A percentile compares a stretch with the other conserved stretches of the same genome.
Conservation (phyloP, 768 basidiomycete species). For the Melanogaster broomeanus region DNA sequence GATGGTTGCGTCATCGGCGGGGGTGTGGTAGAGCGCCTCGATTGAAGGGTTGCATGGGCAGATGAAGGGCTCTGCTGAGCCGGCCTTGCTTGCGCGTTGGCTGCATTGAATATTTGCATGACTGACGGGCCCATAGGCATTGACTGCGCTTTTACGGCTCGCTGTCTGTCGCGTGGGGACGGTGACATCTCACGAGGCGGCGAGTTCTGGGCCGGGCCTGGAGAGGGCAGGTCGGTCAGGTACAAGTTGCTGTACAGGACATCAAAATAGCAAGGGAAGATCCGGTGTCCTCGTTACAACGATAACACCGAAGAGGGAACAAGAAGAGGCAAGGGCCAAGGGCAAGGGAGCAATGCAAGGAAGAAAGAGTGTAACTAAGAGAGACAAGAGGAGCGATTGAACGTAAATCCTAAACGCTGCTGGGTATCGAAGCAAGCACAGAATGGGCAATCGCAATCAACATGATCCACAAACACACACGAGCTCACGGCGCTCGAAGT, state of each 20-base stretch:
- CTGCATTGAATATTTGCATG: constrained; percentile 48
- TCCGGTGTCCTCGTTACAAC: constrained; percentile 6
- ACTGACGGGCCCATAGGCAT: constrained; percentile 63
- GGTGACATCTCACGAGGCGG: constrained; percentile 45
- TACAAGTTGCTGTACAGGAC: constrained; percentile 2
- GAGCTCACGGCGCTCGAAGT: constrained; percentile 8
- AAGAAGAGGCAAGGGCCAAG: neutral
- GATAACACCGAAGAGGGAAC: neutral
- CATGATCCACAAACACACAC: constrained; percentile 7
- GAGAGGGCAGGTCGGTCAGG: constrained; percentile 6
- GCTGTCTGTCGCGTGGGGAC: constrained; percentile 48
- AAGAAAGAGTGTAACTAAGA: constrained; percentile 4
- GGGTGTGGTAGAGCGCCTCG: constrained; percentile 35
- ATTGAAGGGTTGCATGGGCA: constrained; percentile 34
- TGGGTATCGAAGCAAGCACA: constrained; percentile 22
- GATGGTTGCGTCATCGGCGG: constrained; percentile 33
- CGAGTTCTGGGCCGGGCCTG: constrained; percentile 29
- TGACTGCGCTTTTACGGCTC: constrained; percentile 59
- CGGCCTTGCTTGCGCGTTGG: constrained; percentile 36
- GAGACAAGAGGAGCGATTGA: constrained; percentile 13
- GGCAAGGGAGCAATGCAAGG: constrained; percentile 1
- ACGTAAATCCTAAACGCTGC: constrained; percentile 35
- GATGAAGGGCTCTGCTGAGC: constrained; percentile 37
- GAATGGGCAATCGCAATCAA: constrained; percentile 17
- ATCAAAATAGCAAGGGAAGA: constrained; percentile 8